Evolutionary conservation across 257 asterid species (phyloP).

Genomic region (Asclepias syriaca): DNA sequence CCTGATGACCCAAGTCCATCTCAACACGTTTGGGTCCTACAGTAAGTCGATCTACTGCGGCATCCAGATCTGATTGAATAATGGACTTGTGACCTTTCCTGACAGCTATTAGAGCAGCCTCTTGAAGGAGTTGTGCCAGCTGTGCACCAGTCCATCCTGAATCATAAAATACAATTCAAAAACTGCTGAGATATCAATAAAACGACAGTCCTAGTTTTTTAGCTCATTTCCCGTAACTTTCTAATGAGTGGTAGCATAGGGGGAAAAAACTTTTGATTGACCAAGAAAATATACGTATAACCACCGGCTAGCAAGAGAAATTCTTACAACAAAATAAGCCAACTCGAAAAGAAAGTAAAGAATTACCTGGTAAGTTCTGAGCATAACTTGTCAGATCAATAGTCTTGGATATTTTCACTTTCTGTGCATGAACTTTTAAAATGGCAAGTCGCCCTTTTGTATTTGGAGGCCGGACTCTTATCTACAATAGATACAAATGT

Average conservation of each 20-base stretch:
- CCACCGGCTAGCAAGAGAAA: not conserved
- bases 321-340: not conserved
- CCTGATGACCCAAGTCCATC: conserved; percentile 75
- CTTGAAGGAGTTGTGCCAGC: conserved; percentile 97
- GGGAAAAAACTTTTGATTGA: not conserved
- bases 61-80: conserved; percentile 77
- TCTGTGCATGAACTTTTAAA: conserved; percentile 84
- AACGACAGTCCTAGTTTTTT: not conserved
- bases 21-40: conserved; percentile 89
- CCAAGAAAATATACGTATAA: conserved; percentile 2
- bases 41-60: conserved; percentile 96
- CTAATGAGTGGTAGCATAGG: not conserved
- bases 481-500: conserved; percentile 32
- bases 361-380: conserved; percentile 77
- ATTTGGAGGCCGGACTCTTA: conserved; percentile 86
- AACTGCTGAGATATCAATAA: not conserved
- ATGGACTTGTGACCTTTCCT: conserved; percentile 77
- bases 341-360: not conserved
- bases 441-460: conserved; percentile 93
- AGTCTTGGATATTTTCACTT: conserved; percentile 73
- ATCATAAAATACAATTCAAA: not conserved
- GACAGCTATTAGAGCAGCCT: conserved; percentile 98
- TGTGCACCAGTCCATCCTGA: conserved; percentile 98
- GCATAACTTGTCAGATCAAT: conserved; percentile 83
- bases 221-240: not conserved